phyloP scores from a whole-genome alignment of 805 yeast species.

The Candida railenensis region DNA sequence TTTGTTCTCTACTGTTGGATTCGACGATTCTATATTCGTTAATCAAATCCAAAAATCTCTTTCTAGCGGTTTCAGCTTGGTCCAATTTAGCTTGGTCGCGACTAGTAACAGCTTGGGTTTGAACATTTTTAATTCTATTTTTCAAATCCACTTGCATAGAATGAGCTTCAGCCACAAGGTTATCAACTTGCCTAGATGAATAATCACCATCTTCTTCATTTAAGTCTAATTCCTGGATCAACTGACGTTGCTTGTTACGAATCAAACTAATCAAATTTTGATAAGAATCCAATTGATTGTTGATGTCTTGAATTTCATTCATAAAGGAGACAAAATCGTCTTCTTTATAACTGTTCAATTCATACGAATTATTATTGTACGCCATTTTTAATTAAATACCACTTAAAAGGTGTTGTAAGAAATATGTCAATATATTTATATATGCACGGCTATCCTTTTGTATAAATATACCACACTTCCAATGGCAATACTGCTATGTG shows the following conservation, averaged over 20 bases:
- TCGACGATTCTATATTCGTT: conserved; percentile 86
- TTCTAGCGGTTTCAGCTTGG: conserved; percentile 87
- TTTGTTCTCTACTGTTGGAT: conserved; percentile 79
- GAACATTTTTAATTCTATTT: conserved; percentile 72
- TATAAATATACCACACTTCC: too few species aligned
- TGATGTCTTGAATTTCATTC: conserved; percentile 46
- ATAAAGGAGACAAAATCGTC: conserved; percentile 45
- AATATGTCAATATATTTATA: too few species aligned
- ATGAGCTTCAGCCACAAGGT: conserved; percentile 73
- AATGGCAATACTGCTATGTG: too few species aligned
- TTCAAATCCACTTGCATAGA: conserved; percentile 76
- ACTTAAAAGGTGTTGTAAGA: not conserved
- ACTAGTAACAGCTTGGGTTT: conserved; percentile 57
- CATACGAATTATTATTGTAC: conserved; percentile 19
- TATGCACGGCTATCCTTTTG: too few species aligned
- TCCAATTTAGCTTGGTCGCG: conserved; percentile 76
- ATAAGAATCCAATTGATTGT: conserved; percentile 42
- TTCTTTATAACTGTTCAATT: conserved; percentile 27
- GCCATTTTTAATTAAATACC: not conserved
- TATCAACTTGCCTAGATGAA: conserved; percentile 73
- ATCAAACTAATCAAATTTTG: conserved; percentile 36
- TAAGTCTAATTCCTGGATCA: conserved; percentile 41
- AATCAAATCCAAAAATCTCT: conserved; percentile 79
- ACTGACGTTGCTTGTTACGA: conserved; percentile 39
- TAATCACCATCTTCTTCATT: conserved; percentile 47